A percentile compares a stretch with the other conserved stretches of the same genome.
Evolutionary conservation across 768 basidiomycete genomes (phyloP).

Genomic region (Hericium rajendrae): DNA sequence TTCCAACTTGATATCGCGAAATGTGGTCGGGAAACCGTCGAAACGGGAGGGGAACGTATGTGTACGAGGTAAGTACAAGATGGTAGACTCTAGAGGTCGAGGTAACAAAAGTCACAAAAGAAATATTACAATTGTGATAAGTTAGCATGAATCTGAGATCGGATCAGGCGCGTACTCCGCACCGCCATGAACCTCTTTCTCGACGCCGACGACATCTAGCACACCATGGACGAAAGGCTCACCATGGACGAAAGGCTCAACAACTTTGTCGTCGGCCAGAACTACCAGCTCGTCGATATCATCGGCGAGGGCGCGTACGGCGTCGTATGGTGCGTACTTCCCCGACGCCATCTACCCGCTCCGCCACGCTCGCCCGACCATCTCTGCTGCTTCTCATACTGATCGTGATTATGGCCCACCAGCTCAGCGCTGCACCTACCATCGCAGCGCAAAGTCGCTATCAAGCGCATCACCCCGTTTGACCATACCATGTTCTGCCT

Average conservation of each 20-base stretch:
- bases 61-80: too few relatives aligned
- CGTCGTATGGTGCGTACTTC: constrained; percentile 56
- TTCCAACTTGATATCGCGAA: too few relatives aligned
- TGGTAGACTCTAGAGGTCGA: too few relatives aligned
- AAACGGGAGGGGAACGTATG: too few relatives aligned
- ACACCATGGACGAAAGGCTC: constrained; percentile 1
- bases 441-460: constrained; percentile 86
- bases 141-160: too few relatives aligned
- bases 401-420: not conserved
- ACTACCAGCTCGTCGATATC: constrained; percentile 80
- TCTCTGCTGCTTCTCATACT: not conserved
- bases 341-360: not conserved
- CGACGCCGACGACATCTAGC: too few relatives aligned
- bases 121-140: too few relatives aligned
- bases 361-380: too few relatives aligned
- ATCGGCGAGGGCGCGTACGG: constrained; percentile 92
- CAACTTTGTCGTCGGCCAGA: constrained; percentile 40
- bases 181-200: too few relatives aligned
- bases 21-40: too few relatives aligned
- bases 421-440: constrained; percentile 79
- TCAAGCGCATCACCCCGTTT: constrained; percentile 94
- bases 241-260: constrained; percentile 3
- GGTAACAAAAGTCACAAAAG: too few relatives aligned
- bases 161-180: too few relatives aligned
- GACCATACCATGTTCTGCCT: constrained; percentile 95